These are phyloP conservation scores for Candida ortonii DNA, from an alignment of 805 yeast species.

Conservation along the genomic window DNA sequence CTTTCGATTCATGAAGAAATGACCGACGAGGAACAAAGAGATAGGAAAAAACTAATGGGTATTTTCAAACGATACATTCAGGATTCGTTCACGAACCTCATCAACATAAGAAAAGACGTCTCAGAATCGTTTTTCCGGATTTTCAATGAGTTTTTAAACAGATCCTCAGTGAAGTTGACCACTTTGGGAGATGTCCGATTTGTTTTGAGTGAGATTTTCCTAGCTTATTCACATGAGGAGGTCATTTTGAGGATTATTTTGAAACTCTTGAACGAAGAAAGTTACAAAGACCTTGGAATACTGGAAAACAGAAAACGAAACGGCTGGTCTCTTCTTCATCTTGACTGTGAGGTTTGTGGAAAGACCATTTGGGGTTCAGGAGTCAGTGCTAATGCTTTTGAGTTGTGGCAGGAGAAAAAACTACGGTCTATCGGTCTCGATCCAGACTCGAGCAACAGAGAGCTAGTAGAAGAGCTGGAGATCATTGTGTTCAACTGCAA, in stretches of 20 bases:
- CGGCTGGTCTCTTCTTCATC: constrained; percentile 62
- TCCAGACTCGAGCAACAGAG: constrained; percentile 8
- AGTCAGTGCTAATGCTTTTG: constrained; percentile 45
- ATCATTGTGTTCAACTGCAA: constrained; percentile 59
- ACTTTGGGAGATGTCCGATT: constrained; percentile 58
- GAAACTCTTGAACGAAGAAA: constrained; percentile 54
- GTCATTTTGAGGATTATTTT: constrained; percentile 51
- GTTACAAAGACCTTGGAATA: constrained; percentile 43
- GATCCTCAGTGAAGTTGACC: constrained; percentile 46
- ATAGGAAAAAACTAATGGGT: constrained; percentile 23
- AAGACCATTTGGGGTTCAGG: constrained; percentile 69
- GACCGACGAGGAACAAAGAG: neutral
- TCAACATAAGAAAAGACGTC: constrained; percentile 29
- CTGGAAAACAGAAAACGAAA: constrained; percentile 40
- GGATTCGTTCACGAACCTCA: constrained; percentile 40
- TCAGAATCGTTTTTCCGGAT: constrained; percentile 49
- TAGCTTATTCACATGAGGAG: constrained; percentile 63
- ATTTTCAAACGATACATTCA: constrained; percentile 39
- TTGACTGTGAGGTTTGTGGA: constrained; percentile 76
- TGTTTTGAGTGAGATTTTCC: constrained; percentile 59
- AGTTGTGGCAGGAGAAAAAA: constrained; percentile 53
- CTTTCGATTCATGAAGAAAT: constrained; percentile 2
- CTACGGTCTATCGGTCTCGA: constrained; percentile 14
- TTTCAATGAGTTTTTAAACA: constrained; percentile 51
- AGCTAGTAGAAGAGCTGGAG: constrained; percentile 21